Evolutionary conservation across 2,329 filamentous ascomycete species (phyloP).

Genomic region (Myriangium duriaei): DNA sequence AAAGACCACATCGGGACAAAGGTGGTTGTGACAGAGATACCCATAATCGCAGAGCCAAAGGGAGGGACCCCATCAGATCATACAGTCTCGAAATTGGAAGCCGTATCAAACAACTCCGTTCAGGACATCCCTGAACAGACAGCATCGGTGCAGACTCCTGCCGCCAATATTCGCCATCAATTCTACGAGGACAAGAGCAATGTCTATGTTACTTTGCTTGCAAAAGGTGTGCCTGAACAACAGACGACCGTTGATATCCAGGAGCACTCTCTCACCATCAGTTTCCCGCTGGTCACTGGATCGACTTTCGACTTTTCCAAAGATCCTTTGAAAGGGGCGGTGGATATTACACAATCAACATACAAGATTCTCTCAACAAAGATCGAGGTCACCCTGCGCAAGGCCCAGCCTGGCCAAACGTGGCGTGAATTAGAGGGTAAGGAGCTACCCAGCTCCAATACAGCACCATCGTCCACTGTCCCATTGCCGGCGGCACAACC

Average conservation of each 20-base stretch:
- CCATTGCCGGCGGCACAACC: slow-evolving; percentile 7
- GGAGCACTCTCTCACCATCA: slow-evolving; percentile 37
- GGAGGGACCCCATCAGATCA: slow-evolving; percentile 2
- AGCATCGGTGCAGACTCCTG: slow-evolving; percentile 29
- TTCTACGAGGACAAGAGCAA: slow-evolving; percentile 54
- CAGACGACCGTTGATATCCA: slow-evolving; percentile 40
- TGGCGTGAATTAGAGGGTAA: slow-evolving; percentile 50
- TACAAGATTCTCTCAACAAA: slow-evolving; percentile 62
- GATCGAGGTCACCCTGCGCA: slow-evolving; percentile 62
- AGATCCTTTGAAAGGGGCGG: slow-evolving; percentile 52
- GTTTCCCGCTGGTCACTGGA: slow-evolving; percentile 41
- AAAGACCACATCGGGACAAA: slow-evolving; percentile 36
- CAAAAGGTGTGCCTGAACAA: slow-evolving; percentile 50
- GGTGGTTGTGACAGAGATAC: slow-evolving; percentile 40
- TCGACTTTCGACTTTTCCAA: slow-evolving; percentile 50
- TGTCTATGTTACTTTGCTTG: slow-evolving; percentile 52
- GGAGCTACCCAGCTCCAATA: slow-evolving; percentile 12
- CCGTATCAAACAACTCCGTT: neutral
- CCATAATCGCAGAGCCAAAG: slow-evolving; percentile 27
- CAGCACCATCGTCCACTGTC: neutral
- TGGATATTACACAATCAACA: slow-evolving; percentile 50
- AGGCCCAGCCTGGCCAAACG: slow-evolving; percentile 51
- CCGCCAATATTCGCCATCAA: slow-evolving; percentile 52
- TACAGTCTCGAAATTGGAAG: neutral
- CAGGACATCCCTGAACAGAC: slow-evolving; percentile 8